phyloP scores from a whole-genome alignment of 345 rosid species.

The thale cress (Arabidopsis thaliana) region DNA sequence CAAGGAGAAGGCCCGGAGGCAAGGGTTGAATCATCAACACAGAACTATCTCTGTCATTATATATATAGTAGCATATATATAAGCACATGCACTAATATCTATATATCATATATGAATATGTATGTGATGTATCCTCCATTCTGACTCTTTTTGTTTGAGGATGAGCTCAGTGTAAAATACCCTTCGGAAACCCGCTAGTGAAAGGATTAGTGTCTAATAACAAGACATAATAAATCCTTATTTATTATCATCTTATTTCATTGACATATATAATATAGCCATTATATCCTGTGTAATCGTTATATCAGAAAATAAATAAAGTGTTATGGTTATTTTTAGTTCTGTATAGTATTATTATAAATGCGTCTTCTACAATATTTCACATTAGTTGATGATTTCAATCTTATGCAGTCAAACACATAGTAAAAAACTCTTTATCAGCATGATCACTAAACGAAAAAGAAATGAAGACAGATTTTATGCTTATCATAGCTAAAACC shows the following conservation, averaged over 20 bases:
- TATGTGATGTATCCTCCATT: conserved; percentile 26
- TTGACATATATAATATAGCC: conserved; percentile 16
- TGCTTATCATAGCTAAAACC: background rate
- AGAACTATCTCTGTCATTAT: background rate
- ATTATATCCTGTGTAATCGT: conserved; percentile 18
- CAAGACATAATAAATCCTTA: conserved; percentile 10
- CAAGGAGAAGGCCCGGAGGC: conserved; percentile 54
- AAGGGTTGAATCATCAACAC: conserved; percentile 40
- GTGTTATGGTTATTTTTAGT: background rate
- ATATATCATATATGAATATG: conserved; percentile 5
- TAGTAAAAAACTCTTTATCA: too few species aligned
- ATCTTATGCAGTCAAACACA: too few species aligned
- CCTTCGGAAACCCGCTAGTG: conserved; percentile 33
- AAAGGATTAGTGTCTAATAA: conserved; percentile 28
- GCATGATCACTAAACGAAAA: too few species aligned
- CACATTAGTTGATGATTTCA: too few species aligned
- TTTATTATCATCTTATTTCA: conserved; percentile 21
- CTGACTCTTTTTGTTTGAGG: conserved; percentile 42
- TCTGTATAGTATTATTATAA: too few species aligned
- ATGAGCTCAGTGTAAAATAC: conserved; percentile 42
- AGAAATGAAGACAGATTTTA: too few species aligned
- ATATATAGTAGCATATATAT: background rate
- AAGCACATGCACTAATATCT: conserved; percentile 5
- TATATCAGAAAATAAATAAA: conserved; percentile 30
- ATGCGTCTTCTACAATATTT: too few species aligned